These are phyloP conservation scores for Zygosaccharomyces sapae DNA, from an alignment of 1,139 yeast species.

Conservation along the genomic window DNA sequence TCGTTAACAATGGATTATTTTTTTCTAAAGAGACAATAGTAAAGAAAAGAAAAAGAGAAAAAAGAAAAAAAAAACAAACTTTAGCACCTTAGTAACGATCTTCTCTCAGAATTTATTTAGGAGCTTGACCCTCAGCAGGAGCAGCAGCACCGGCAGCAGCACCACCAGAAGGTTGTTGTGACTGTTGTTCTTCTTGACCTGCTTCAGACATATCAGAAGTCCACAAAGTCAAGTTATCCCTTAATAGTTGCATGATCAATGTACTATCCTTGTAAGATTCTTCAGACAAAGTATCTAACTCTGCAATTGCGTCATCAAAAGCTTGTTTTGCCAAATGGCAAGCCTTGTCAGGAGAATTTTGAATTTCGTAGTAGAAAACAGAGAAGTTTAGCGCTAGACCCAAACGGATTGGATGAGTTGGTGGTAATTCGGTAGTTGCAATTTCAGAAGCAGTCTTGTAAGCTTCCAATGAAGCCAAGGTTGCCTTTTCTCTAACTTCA, in stretches of 20 bases:
- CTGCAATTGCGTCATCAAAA: constrained; percentile 98
- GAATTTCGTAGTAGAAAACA: constrained; percentile 95
- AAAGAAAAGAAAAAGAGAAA: constrained; percentile 2
- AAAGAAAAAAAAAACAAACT: constrained; percentile 3
- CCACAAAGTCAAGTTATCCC: constrained; percentile 98
- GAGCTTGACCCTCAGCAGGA: constrained; percentile 40
- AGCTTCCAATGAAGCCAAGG: constrained; percentile 88
- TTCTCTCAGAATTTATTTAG: constrained; percentile 21
- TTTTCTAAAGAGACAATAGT: background rate
- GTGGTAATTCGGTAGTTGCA: constrained; percentile 94
- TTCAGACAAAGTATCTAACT: constrained; percentile 93
- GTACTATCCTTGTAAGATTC: constrained; percentile 98
- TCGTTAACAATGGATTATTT: background rate
- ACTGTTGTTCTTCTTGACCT: constrained; percentile 48
- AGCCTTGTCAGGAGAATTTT: constrained; percentile 97
- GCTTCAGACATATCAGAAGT: constrained; percentile 93
- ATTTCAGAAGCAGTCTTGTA: constrained; percentile 94
- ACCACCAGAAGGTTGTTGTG: constrained; percentile 17
- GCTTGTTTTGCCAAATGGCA: constrained; percentile 99
- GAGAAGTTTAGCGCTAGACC: constrained; percentile 98
- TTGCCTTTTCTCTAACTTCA: constrained; percentile 89
- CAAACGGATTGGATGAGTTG: constrained; percentile 97
- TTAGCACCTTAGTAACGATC: constrained; percentile 1
- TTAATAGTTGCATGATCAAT: constrained; percentile 94
- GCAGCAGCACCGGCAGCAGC: constrained; percentile 52